phyloP scores from a whole-genome alignment of 164 flowering plant species.

The Litsea cubeba region DNA sequence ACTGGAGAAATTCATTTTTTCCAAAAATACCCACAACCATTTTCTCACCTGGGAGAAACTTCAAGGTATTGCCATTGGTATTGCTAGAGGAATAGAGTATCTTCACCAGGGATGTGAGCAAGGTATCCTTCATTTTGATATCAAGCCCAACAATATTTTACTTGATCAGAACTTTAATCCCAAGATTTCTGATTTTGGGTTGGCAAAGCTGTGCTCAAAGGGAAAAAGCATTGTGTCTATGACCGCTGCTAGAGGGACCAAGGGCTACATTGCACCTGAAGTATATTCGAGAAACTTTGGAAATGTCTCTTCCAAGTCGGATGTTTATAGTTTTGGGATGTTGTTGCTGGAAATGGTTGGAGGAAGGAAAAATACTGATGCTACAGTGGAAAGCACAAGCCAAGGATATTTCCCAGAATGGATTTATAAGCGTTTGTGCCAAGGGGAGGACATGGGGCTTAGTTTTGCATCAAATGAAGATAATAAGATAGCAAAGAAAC shows the following conservation, averaged over 20 bases:
- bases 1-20: conserved; percentile 3
- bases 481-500: background rate
- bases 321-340: conserved; percentile 12
- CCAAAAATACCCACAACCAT: background rate
- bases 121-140: conserved; percentile 14
- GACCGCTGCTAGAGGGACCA: conserved; percentile 2
- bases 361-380: background rate
- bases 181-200: conserved; percentile 13
- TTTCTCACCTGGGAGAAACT: background rate
- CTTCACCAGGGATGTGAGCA: conserved; percentile 13
- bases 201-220: conserved; percentile 6
- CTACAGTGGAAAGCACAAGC: background rate
- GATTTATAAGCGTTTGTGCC: background rate
- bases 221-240: background rate
- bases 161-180: conserved; percentile 8
- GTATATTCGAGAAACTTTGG: conserved; percentile 8
- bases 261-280: conserved; percentile 13
- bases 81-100: no score
- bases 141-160: conserved; percentile 7
- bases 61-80: conserved; percentile 7
- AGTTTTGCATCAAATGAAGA: background rate
- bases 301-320: conserved; percentile 3
- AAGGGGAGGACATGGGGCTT: background rate
- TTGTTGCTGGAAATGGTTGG: conserved; percentile 11
- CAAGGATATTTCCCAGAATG: conserved; percentile 7